A percentile compares a stretch with the other conserved stretches of the same genome.
Evolutionary conservation across 1,284 basidiomycete species (phyloP).

Genomic region (Pseudozyma hubeiensis): DNA sequence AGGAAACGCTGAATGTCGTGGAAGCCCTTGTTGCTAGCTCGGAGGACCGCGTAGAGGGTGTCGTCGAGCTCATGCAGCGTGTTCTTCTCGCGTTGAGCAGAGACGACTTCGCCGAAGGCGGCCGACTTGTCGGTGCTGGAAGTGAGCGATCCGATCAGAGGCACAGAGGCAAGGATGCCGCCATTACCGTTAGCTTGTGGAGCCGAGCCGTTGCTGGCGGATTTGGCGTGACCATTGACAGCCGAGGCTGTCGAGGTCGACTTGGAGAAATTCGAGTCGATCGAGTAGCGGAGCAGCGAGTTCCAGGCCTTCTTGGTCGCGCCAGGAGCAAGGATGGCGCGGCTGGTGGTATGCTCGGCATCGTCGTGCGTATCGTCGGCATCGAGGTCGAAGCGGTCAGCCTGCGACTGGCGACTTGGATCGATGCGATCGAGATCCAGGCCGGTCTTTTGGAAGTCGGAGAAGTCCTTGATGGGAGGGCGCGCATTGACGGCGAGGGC

Average conservation of each 20-base stretch:
- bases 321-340: slow-evolving; percentile 64
- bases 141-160: slow-evolving; percentile 26
- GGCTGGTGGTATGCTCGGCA: slow-evolving; percentile 20
- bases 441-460: slow-evolving; percentile 45
- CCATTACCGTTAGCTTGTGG: slow-evolving; percentile 7
- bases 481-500: slow-evolving; percentile 73
- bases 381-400: slow-evolving; percentile 55
- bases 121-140: slow-evolving; percentile 32
- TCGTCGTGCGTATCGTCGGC: slow-evolving; percentile 14
- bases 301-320: slow-evolving; percentile 77
- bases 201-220: slow-evolving; percentile 15
- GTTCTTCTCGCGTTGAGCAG: slow-evolving; percentile 66
- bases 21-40: slow-evolving; percentile 60
- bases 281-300: slow-evolving; percentile 72
- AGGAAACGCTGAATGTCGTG: slow-evolving; percentile 65
- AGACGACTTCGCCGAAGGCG: slow-evolving; percentile 33
- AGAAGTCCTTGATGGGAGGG: slow-evolving; percentile 47
- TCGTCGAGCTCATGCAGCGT: slow-evolving; percentile 67
- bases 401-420: slow-evolving; percentile 43
- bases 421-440: slow-evolving; percentile 51
- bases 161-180: slow-evolving; percentile 46
- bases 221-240: slow-evolving; percentile 17
- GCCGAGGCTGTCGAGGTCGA: neutral
- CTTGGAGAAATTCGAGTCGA: slow-evolving; percentile 26
- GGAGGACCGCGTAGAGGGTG: slow-evolving; percentile 47